Evolutionary conservation across 768 basidiomycete genomes (phyloP).

Genomic region (Neoboletus magnificus): DNA sequence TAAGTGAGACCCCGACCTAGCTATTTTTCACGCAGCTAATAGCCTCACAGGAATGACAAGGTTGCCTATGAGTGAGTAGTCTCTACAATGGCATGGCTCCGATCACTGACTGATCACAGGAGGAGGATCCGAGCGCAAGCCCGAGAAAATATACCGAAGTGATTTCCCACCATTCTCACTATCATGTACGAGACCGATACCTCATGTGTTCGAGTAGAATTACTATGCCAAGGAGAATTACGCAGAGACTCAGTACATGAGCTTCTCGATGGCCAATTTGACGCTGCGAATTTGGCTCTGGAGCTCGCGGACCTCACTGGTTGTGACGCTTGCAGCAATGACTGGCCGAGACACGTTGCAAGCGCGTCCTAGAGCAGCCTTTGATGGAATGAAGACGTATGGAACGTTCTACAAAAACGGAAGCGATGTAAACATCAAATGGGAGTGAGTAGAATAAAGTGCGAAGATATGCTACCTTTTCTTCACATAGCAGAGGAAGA

Average conservation of each 20-base stretch:
- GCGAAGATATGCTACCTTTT: slow-evolving; percentile 62
- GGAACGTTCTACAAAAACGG: slow-evolving; percentile 73
- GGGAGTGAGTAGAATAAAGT: background rate
- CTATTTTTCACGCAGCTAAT: slow-evolving; percentile 7
- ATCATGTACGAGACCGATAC: background rate
- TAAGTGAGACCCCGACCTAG: slow-evolving; percentile 61
- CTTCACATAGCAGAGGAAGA: slow-evolving; percentile 95
- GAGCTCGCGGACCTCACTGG: slow-evolving; percentile 90
- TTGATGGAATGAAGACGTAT: slow-evolving; percentile 92
- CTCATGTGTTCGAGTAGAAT: slow-evolving; percentile 9
- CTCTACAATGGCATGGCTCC: background rate
- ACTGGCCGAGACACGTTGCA: slow-evolving; percentile 95
- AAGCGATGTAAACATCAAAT: background rate
- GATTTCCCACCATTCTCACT: slow-evolving; percentile 6
- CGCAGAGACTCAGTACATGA: slow-evolving; percentile 38
- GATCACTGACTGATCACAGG: slow-evolving; percentile 37
- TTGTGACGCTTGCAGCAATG: slow-evolving; percentile 95
- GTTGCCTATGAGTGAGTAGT: slow-evolving; percentile 80
- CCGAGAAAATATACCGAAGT: slow-evolving; percentile 87
- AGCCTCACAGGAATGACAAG: slow-evolving; percentile 76
- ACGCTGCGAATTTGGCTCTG: slow-evolving; percentile 83
- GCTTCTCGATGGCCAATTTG: slow-evolving; percentile 79
- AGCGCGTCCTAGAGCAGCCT: slow-evolving; percentile 93
- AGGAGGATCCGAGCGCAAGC: slow-evolving; percentile 83
- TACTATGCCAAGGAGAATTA: slow-evolving; percentile 4